Evolutionary conservation across 495 filamentous ascomycete species (phyloP), one percentile per base, ranked within the genome.

Genomic region (Neurospora cerealis): DNA sequence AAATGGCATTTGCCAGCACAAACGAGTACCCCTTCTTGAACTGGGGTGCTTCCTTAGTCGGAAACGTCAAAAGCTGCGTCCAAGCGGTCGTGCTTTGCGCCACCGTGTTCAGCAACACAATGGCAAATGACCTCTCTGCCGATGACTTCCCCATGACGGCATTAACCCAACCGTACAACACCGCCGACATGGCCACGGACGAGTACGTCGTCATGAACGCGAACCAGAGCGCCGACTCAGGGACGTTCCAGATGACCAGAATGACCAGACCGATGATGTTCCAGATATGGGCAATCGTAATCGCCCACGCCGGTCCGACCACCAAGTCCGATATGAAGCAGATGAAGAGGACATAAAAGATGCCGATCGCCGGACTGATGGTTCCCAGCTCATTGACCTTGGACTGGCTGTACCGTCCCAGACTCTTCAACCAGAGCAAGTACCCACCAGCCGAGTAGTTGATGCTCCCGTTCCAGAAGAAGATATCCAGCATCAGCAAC

Each of bases 21-120:
- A 86, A 87, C 3, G 84, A 79, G 74, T 85, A 86, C 0, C 86
- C 86, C 74, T 87, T 86, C 36, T 77, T 81, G 75, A 85, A 87
- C 13, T 83, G 75, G 28, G 86, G 85, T 17, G 70, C 77, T 54
- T 80, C 79, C 3, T 74, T 73, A 36, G 79, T 80, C 60, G 72
- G 72, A 37, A 81, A 85, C 38, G 84, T 83, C 21, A 87, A 78
- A 7, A 86, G 82, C 75, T 74, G 78, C 66, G 81, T 83, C 80
- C 79, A 83, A 19, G 78, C 80, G 7, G 80, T 81, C 4, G 79
- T 81, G 41, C 77, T 78, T 72, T 83, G 81, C 17, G 80, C 74
- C 24, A 82, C 34, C 10, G 74, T 74, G 69, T 82, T 82, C 40
- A 80, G 75, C 46, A 83, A 62, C 32, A 81, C 75, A 0, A 81